Percentiles rank a stretch among this genome's conserved stretches.
Evolutionary conservation across 352 stramenopile species (phyloP).

Genomic region (Saprolegnia diclina): DNA sequence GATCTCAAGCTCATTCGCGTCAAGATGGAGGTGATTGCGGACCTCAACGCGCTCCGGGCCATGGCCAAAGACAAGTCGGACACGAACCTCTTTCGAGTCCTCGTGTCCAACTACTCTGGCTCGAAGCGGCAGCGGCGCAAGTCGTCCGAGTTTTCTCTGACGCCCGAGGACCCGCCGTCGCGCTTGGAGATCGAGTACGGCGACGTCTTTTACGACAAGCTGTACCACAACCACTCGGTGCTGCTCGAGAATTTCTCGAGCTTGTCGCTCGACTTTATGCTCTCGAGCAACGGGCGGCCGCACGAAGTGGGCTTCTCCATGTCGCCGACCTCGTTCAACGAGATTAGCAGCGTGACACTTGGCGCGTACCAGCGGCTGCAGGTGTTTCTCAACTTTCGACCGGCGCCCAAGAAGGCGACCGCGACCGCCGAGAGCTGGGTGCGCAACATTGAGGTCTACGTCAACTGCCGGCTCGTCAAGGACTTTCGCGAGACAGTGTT

Average conservation of each 20-base stretch:
- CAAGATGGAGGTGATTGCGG: conserved; percentile 77
- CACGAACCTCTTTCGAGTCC: conserved; percentile 81
- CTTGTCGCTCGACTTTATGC: conserved; percentile 80
- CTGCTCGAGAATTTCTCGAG: conserved; percentile 83
- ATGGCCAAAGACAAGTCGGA: conserved; percentile 54
- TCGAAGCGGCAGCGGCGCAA: conserved; percentile 44
- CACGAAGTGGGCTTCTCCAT: conserved; percentile 81
- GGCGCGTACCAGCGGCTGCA: conserved; percentile 62
- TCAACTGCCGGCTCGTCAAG: conserved; percentile 83
- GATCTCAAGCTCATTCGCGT: conserved; percentile 86
- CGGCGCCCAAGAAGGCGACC: conserved; percentile 34
- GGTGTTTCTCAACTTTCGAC: conserved; percentile 83
- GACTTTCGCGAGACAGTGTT: conserved; percentile 83
- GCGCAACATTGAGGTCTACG: conserved; percentile 82
- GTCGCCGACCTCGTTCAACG: conserved; percentile 75
- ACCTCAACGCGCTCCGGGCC: conserved; percentile 75
- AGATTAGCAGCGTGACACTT: conserved; percentile 71
- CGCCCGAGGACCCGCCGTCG: not conserved
- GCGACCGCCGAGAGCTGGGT: conserved; percentile 50
- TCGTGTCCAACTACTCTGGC: conserved; percentile 69
- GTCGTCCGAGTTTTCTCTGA: conserved; percentile 3
- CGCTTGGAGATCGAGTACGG: conserved; percentile 73
- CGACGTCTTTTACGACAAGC: conserved; percentile 84
- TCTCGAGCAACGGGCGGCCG: conserved; percentile 72
- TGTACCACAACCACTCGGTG: conserved; percentile 87